These are phyloP conservation scores for Lanmaoa pseudosensibilis DNA, from an alignment of 768 basidiomycete species.

Conservation along the genomic window DNA sequence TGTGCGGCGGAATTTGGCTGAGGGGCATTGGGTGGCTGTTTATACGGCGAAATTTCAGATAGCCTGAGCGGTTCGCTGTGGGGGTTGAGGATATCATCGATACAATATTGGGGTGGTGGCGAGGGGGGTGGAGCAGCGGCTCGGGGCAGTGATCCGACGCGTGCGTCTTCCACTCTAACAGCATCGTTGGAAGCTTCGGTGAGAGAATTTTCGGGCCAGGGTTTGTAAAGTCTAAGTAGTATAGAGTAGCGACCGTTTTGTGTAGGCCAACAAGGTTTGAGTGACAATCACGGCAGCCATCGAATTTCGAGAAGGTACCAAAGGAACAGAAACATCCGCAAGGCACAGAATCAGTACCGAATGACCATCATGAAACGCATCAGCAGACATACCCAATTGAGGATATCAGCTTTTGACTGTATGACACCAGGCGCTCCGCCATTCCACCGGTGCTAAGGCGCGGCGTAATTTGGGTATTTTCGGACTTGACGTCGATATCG, in stretches of 20 bases:
- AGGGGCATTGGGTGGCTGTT: slow-evolving; percentile 14
- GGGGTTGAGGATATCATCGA: not conserved
- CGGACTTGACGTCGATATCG: slow-evolving; percentile 32
- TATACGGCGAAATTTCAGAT: slow-evolving; percentile 52
- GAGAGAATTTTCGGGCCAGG: slow-evolving; percentile 16
- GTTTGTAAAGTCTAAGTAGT: slow-evolving; percentile 32
- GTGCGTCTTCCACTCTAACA: slow-evolving; percentile 9
- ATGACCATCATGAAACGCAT: slow-evolving; percentile 19
- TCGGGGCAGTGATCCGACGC: slow-evolving; percentile 6
- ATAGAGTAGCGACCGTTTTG: not conserved
- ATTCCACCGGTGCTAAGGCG: slow-evolving; percentile 34
- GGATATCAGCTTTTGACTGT: slow-evolving; percentile 46
- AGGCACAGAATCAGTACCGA: slow-evolving; percentile 30
- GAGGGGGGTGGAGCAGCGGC: not conserved
- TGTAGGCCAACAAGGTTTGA: slow-evolving; percentile 22
- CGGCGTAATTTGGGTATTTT: slow-evolving; percentile 13
- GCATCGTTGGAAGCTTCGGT: slow-evolving; percentile 9
- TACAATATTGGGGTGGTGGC: not conserved
- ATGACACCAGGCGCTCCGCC: slow-evolving; percentile 50
- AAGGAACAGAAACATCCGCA: slow-evolving; percentile 14
- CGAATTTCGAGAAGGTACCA: slow-evolving; percentile 20
- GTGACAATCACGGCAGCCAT: slow-evolving; percentile 28
- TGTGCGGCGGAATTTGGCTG: slow-evolving; percentile 6
- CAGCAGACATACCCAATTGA: slow-evolving; percentile 45
- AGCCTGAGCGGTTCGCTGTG: slow-evolving; percentile 38